Evolutionary conservation across 208 protist genomes (phyloP).

Genomic region (Acanthamoeba sp.): DNA sequence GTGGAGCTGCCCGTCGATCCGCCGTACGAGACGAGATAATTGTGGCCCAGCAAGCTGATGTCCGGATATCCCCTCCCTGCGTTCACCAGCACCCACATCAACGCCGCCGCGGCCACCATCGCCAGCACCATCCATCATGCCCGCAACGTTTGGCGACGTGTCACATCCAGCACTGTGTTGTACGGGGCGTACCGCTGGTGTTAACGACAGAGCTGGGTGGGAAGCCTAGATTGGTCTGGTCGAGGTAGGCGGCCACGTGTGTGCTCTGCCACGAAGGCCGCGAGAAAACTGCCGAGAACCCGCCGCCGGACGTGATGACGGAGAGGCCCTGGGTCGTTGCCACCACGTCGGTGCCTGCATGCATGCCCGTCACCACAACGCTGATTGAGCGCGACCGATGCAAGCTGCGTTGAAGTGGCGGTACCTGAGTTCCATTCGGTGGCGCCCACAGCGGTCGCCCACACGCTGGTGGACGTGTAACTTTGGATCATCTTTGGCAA

Average conservation of each 20-base stretch:
- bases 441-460: too few relatives aligned
- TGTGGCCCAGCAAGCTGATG: slow-evolving; percentile 9
- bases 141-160: too few relatives aligned
- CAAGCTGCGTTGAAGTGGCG: too few relatives aligned
- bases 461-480: too few relatives aligned
- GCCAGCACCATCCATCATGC: too few relatives aligned
- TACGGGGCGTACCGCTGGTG: background rate
- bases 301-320: background rate
- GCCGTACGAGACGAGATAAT: background rate
- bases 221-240: background rate
- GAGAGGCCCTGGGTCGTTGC: too few relatives aligned
- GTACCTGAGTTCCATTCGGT: too few relatives aligned
- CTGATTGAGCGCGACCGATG: slow-evolving; percentile 2
- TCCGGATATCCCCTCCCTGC: background rate
- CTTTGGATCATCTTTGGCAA: too few relatives aligned
- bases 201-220: background rate
- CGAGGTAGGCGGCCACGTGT: background rate
- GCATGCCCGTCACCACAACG: background rate
- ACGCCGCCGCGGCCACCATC: too few relatives aligned
- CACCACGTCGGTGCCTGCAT: too few relatives aligned
- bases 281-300: background rate
- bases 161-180: background rate
- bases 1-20: background rate
- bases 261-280: background rate
- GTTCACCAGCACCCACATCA: background rate